These are phyloP conservation scores for Guadua angustifolia DNA, from an alignment of 176 grass and related monocot species.

Conservation along the genomic window DNA sequence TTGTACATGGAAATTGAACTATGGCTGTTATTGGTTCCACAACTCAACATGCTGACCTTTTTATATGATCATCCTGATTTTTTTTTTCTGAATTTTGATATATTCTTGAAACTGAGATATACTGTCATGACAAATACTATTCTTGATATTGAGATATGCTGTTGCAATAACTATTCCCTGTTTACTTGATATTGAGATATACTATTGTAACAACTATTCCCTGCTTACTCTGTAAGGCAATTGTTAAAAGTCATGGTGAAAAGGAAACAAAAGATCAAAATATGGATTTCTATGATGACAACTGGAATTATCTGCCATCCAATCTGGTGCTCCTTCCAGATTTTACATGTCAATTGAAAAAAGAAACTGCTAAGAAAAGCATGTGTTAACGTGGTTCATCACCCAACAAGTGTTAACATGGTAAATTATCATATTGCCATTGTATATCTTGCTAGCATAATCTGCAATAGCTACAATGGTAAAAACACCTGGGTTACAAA, in stretches of 20 bases:
- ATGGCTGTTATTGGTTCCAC: conserved; percentile 7
- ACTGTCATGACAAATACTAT: not conserved
- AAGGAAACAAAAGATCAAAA: conserved; percentile 3
- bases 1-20: not conserved
- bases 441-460: too few relatives aligned
- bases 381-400: not conserved
- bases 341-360: not conserved
- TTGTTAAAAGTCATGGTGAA: not conserved
- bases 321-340: conserved; percentile 1
- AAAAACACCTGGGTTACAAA: too few relatives aligned
- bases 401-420: not conserved
- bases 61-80: not conserved
- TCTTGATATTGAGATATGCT: too few relatives aligned
- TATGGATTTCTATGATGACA: not conserved
- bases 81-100: not conserved
- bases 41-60: not conserved
- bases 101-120: conserved; percentile 6
- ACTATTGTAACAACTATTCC: conserved; percentile 20
- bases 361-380: not conserved
- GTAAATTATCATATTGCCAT: not conserved
- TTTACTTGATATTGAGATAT: too few relatives aligned
- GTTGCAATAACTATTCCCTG: not conserved
- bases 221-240: conserved; percentile 6
- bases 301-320: not conserved
- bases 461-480: too few relatives aligned